Evolutionary conservation across 495 filamentous ascomycete species (phyloP).

Genomic region (Hypoxylon lienhwacheense): DNA sequence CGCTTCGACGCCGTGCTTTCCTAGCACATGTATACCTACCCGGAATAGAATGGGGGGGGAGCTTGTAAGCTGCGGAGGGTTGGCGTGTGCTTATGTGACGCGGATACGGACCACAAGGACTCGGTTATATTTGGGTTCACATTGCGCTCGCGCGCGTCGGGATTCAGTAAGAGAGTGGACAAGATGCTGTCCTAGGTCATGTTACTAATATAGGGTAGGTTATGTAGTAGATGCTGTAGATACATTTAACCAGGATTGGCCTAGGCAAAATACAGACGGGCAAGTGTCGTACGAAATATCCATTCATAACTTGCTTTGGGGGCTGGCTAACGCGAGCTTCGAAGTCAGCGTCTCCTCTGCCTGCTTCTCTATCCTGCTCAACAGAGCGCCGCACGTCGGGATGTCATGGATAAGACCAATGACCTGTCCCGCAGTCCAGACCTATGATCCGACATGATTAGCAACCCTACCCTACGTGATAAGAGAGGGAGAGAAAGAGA

Average conservation of each 20-base stretch:
- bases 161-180: too few relatives aligned
- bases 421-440: conserved; percentile 67
- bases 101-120: neutral
- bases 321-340: conserved; percentile 42
- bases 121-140: neutral
- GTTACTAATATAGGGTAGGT: too few relatives aligned
- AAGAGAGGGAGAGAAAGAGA: too few relatives aligned
- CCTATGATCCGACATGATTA: conserved; percentile 36
- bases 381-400: conserved; percentile 58
- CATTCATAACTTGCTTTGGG: conserved; percentile 47
- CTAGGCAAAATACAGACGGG: too few relatives aligned
- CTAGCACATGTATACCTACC: too few relatives aligned
- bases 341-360: conserved; percentile 57
- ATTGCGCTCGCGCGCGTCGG: too few relatives aligned
- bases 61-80: too few relatives aligned
- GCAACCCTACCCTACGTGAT: neutral
- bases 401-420: conserved; percentile 70
- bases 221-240: neutral
- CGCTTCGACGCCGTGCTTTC: too few relatives aligned
- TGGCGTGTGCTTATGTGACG: neutral
- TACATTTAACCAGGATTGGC: too few relatives aligned
- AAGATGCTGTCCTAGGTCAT: too few relatives aligned
- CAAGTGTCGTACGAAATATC: conserved; percentile 3
- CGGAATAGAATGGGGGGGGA: too few relatives aligned
- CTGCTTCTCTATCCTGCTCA: conserved; percentile 62